These are phyloP conservation scores for Picochlorum sp. DNA, from an alignment of 139 green algal genomes.

Conservation along the genomic window DNA sequence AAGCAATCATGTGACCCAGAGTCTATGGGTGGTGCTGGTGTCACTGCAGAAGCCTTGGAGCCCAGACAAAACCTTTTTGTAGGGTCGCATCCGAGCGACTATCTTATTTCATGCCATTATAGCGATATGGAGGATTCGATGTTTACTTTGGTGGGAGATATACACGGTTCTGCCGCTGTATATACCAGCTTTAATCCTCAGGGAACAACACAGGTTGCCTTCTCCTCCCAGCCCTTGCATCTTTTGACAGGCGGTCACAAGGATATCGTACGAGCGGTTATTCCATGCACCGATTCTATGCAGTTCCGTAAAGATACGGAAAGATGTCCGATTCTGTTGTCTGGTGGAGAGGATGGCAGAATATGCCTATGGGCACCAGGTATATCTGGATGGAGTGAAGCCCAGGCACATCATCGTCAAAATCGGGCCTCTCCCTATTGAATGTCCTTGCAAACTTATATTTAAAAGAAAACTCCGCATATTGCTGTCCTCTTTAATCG, in stretches of 20 bases:
- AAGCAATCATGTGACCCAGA: slow-evolving; percentile 34
- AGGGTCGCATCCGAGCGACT: slow-evolving; percentile 21
- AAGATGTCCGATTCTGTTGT: no score
- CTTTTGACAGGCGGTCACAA: background rate
- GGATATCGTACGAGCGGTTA: background rate
- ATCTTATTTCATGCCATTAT: slow-evolving; percentile 53
- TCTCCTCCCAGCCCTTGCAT: background rate
- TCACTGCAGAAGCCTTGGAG: background rate
- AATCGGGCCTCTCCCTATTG: background rate
- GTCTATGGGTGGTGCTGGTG: slow-evolving; percentile 21
- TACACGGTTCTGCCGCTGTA: slow-evolving; percentile 15
- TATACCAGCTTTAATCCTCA: background rate
- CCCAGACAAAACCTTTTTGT: background rate
- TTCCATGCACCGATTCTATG: no score
- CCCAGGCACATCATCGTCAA: background rate
- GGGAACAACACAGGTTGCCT: background rate
- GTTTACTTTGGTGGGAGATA: slow-evolving; percentile 38
- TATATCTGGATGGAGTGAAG: background rate
- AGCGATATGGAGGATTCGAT: slow-evolving; percentile 31
- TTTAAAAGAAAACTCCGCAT: no score
- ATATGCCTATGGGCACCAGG: background rate
- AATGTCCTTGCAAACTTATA: no score
- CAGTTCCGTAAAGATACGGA: no score
- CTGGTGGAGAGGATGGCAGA: background rate
- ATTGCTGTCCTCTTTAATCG: no score